Evolutionary conservation across 164 flowering plant species (phyloP).

Genomic region (Vitis cinerea): DNA sequence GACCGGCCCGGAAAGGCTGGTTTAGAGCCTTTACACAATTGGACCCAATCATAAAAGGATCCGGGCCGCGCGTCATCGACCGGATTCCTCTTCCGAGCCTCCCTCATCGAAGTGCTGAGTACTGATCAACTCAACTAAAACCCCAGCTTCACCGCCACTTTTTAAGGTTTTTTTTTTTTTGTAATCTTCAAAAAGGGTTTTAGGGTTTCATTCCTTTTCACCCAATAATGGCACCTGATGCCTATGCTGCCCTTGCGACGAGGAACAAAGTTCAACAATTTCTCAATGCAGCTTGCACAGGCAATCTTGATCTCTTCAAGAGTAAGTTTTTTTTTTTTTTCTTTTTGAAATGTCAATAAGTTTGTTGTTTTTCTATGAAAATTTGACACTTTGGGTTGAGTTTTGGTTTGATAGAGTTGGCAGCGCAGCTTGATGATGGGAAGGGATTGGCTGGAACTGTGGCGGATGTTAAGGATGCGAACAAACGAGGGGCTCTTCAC

Average conservation of each 20-base stretch:
- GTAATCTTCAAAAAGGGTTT: no score
- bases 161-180: no score
- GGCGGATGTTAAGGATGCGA: constrained; percentile 82
- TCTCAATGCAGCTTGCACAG: constrained; percentile 76
- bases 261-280: constrained; percentile 79
- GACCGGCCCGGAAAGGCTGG: no score
- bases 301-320: constrained; percentile 77
- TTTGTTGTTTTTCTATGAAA: background rate
- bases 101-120: no score
- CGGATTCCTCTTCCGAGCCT: no score
- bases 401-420: constrained; percentile 43
- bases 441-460: constrained; percentile 66
- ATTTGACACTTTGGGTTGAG: background rate
- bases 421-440: constrained; percentile 68
- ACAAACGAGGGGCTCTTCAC: constrained; percentile 90
- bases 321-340: constrained; percentile 36
- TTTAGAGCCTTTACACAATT: no score
- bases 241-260: constrained; percentile 63
- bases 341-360: background rate
- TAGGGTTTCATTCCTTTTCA: no score
- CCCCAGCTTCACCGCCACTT: no score
- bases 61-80: no score
- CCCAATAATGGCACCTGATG: constrained; percentile 42
- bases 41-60: no score
- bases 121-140: no score